Conservation (phyloP, 2,329 filamentous ascomycete species). For the Claviceps citrina region DNA sequence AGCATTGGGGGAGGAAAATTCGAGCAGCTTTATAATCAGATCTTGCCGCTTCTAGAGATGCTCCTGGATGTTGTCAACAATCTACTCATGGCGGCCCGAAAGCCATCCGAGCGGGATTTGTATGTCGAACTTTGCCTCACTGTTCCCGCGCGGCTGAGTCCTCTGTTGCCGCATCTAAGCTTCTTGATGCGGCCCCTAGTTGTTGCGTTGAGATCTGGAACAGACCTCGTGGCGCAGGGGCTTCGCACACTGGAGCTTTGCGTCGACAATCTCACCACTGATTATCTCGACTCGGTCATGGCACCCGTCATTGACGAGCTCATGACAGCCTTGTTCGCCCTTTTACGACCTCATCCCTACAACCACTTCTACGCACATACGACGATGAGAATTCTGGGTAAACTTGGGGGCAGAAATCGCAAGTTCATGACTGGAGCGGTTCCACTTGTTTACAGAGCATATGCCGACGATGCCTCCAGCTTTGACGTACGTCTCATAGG, state of each 20-base stretch:
- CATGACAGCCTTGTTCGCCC: constrained; percentile 94
- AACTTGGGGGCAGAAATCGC: constrained; percentile 84
- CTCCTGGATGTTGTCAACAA: constrained; percentile 94
- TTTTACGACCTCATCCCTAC: constrained; percentile 83
- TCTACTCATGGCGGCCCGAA: constrained; percentile 74
- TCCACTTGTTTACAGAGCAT: constrained; percentile 67
- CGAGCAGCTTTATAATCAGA: constrained; percentile 96
- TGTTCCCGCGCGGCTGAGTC: constrained; percentile 84
- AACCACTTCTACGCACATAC: constrained; percentile 97
- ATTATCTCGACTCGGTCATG: constrained; percentile 98
- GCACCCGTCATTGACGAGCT: constrained; percentile 95
- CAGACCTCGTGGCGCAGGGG: constrained; percentile 87
- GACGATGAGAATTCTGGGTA: constrained; percentile 91
- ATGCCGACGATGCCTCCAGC: constrained; percentile 73
- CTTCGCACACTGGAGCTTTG: constrained; percentile 87
- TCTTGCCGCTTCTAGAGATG: constrained; percentile 91
- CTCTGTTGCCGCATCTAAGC: constrained; percentile 84
- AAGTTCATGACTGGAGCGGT: constrained; percentile 89
- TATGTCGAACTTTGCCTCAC: constrained; percentile 96
- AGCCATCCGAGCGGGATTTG: constrained; percentile 78
- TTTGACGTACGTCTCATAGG: constrained; percentile 83
- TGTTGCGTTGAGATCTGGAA: constrained; percentile 81
- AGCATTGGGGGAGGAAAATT: constrained; percentile 97
- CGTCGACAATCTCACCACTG: constrained; percentile 93
- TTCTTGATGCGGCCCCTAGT: constrained; percentile 95